These are phyloP conservation scores for Rhizopus delemar DNA, from an alignment of 371 early-diverging fungal genomes.

Conservation along the genomic window DNA sequence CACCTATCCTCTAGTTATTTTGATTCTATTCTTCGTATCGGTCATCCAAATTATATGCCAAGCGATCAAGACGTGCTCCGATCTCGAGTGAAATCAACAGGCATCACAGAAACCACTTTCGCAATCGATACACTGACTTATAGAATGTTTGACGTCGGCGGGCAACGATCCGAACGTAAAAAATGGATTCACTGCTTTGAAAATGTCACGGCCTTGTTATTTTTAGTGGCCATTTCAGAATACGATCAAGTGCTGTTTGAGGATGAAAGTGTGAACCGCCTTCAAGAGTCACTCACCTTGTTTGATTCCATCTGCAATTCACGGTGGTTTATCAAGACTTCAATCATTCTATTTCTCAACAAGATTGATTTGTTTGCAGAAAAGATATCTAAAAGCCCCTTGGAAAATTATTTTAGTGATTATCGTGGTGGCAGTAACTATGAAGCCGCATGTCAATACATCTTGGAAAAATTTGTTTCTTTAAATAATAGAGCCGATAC, in stretches of 20 bases:
- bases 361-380: slow-evolving; percentile 80
- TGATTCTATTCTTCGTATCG: slow-evolving; percentile 84
- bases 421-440: slow-evolving; percentile 56
- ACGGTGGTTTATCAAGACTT: slow-evolving; percentile 77
- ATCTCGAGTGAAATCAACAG: slow-evolving; percentile 83
- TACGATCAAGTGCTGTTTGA: slow-evolving; percentile 94
- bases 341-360: slow-evolving; percentile 81
- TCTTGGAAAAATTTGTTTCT: slow-evolving; percentile 45
- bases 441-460: slow-evolving; percentile 58
- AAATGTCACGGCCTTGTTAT: slow-evolving; percentile 90
- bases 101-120: slow-evolving; percentile 87
- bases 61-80: slow-evolving; percentile 86
- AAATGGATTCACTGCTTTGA: slow-evolving; percentile 96
- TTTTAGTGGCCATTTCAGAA: slow-evolving; percentile 88
- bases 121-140: slow-evolving; percentile 77
- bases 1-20: slow-evolving; percentile 63
- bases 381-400: slow-evolving; percentile 65
- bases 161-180: slow-evolving; percentile 88
- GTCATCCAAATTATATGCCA: slow-evolving; percentile 72
- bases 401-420: slow-evolving; percentile 73
- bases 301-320: slow-evolving; percentile 81
- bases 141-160: slow-evolving; percentile 94
- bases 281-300: slow-evolving; percentile 76
- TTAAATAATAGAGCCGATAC: slow-evolving; percentile 40
- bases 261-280: slow-evolving; percentile 93